Evolutionary conservation across 2,329 filamentous ascomycete species (phyloP).

Genomic region (Ceratocystiopsis brevicomis): DNA sequence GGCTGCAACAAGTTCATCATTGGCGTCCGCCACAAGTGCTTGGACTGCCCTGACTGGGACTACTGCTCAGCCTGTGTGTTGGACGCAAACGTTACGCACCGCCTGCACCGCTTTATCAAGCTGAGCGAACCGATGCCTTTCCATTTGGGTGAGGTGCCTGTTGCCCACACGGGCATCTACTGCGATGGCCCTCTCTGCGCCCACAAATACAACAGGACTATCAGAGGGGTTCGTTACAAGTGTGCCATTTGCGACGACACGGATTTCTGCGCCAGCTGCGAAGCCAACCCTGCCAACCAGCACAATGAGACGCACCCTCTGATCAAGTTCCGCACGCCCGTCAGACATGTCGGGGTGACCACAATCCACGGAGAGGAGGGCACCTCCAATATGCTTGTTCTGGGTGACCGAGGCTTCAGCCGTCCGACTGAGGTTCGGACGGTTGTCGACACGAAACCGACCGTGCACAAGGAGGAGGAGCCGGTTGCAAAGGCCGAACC

Average conservation of each 20-base stretch:
- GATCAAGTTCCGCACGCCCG: constrained; percentile 89
- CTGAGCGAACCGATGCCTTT: constrained; percentile 46
- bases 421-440: constrained; percentile 30
- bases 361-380: constrained; percentile 57
- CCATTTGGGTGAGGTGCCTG: background rate
- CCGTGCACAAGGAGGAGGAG: background rate
- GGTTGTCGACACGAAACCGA: constrained; percentile 50
- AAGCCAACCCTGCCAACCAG: constrained; percentile 62
- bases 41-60: constrained; percentile 95
- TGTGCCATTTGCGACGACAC: constrained; percentile 88
- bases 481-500: constrained; percentile 7
- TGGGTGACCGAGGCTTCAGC: too few species aligned
- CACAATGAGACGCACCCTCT: constrained; percentile 95
- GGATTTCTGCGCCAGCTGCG: constrained; percentile 89
- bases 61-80: constrained; percentile 65
- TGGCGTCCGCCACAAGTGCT: constrained; percentile 88
- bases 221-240: constrained; percentile 69
- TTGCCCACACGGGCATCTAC: constrained; percentile 60
- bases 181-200: constrained; percentile 86
- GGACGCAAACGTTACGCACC: constrained; percentile 50
- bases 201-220: background rate
- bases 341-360: constrained; percentile 71
- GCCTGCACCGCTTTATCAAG: constrained; percentile 71
- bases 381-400: constrained; percentile 1
- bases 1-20: constrained; percentile 76